phyloP scores from a whole-genome alignment of 257 asterid genomes.

The Catharanthus roseus region DNA sequence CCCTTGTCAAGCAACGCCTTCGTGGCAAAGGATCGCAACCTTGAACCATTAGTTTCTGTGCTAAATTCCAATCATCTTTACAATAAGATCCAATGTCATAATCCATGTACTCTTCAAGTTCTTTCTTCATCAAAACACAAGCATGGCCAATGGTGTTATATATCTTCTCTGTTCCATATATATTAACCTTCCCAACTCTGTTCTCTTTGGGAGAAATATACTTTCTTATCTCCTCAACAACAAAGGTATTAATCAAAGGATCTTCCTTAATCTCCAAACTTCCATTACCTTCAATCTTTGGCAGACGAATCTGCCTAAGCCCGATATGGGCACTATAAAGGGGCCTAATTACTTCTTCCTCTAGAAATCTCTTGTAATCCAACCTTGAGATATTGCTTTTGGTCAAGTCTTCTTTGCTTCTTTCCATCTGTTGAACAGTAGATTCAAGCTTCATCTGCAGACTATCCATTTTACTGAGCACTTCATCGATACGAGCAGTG shows the following conservation, averaged over 20 bases:
- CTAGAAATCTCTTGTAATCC: conserved; percentile 58
- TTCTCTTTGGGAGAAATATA: conserved; percentile 75
- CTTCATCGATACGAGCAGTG: conserved; percentile 52
- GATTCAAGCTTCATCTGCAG: conserved; percentile 68
- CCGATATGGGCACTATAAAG: conserved; percentile 71
- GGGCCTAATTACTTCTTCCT: conserved; percentile 73
- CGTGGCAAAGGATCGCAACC: conserved; percentile 91
- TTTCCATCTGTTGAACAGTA: conserved; percentile 50
- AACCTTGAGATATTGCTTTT: conserved; percentile 38
- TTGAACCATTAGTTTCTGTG: conserved; percentile 69
- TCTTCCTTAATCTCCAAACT: conserved; percentile 45
- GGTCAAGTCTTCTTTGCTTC: conserved; percentile 21
- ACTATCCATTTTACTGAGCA: conserved; percentile 51
- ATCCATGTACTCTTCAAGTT: conserved; percentile 82
- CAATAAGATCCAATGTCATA: conserved; percentile 86
- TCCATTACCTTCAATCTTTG: conserved; percentile 27
- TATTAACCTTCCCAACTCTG: conserved; percentile 52
- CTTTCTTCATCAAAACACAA: conserved; percentile 61
- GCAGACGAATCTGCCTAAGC: conserved; percentile 76
- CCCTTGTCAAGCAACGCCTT: conserved; percentile 74
- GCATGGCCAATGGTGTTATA: conserved; percentile 80
- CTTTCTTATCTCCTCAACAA: conserved; percentile 80
- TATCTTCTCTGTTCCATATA: conserved; percentile 53
- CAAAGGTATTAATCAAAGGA: conserved; percentile 62
- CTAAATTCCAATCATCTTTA: conserved; percentile 79